phyloP scores from a whole-genome alignment of 306 rosid genomes.

The Hippophae tibetana region DNA sequence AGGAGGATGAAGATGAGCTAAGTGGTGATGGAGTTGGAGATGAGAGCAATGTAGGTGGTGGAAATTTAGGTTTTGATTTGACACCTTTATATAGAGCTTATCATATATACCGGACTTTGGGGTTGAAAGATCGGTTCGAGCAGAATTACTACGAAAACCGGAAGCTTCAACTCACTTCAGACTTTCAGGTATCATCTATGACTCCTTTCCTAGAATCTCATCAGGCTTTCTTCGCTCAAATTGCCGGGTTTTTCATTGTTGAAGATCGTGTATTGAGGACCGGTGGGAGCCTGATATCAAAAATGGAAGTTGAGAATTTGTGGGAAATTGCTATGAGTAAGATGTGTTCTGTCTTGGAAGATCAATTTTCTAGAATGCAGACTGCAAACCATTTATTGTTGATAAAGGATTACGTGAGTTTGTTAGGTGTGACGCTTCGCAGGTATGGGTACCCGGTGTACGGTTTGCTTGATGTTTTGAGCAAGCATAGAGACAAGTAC shows the following conservation, averaged over 20 bases:
- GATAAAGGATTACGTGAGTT: slow-evolving; percentile 92
- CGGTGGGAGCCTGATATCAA: slow-evolving; percentile 82
- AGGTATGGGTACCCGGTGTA: slow-evolving; percentile 91
- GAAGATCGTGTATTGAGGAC: slow-evolving; percentile 90
- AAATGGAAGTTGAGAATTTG: slow-evolving; percentile 87
- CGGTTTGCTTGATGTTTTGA: slow-evolving; percentile 86
- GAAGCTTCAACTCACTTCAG: slow-evolving; percentile 91
- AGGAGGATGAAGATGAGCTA: slow-evolving; percentile 75
- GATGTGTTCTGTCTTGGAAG: slow-evolving; percentile 98
- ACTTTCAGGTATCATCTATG: slow-evolving; percentile 98
- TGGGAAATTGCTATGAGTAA: slow-evolving; percentile 98
- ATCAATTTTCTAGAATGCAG: slow-evolving; percentile 97
- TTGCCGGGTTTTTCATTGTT: slow-evolving; percentile 90
- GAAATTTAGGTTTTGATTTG: slow-evolving; percentile 67
- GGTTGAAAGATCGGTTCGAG: slow-evolving; percentile 84
- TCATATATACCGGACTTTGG: slow-evolving; percentile 86
- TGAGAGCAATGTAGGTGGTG: slow-evolving; percentile 42
- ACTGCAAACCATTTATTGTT: slow-evolving; percentile 90
- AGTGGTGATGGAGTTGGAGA: slow-evolving; percentile 38
- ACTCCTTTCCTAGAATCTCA: slow-evolving; percentile 97
- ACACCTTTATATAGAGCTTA: slow-evolving; percentile 76
- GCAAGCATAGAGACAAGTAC: slow-evolving; percentile 96
- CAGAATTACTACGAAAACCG: slow-evolving; percentile 84
- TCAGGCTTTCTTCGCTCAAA: slow-evolving; percentile 92
- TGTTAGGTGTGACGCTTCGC: slow-evolving; percentile 79